phyloP scores from a whole-genome alignment of 73 alveolate genomes.

The Paramecium pentaurelia region DNA sequence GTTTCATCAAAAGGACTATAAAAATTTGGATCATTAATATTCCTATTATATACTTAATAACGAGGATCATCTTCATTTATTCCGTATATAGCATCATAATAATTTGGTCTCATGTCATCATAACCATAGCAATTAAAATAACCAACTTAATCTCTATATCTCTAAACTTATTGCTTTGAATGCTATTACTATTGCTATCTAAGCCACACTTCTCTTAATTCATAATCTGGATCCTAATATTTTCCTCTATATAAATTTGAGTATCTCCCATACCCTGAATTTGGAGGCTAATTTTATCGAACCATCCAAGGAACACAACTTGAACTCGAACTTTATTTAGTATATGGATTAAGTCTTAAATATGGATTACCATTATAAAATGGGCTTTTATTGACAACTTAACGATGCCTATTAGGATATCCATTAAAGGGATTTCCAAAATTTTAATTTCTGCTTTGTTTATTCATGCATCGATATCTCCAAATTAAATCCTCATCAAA shows the following conservation, averaged over 20 bases:
- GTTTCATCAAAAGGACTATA: constrained; percentile 7
- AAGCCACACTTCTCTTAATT: background rate
- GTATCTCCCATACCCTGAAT: background rate
- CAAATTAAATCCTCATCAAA: background rate
- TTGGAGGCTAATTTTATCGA: background rate
- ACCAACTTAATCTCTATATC: background rate
- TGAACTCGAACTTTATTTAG: background rate
- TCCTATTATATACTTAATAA: background rate
- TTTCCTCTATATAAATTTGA: background rate
- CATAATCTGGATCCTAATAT: constrained; percentile 1
- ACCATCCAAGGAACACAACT: background rate
- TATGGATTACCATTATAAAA: background rate
- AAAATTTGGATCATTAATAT: background rate
- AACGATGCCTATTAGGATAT: background rate
- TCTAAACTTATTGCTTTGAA: background rate
- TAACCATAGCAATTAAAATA: background rate
- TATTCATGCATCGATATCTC: background rate
- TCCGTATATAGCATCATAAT: background rate
- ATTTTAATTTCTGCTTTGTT: background rate
- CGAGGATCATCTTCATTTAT: background rate
- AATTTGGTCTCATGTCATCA: background rate
- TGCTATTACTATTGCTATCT: background rate
- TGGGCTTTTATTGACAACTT: background rate
- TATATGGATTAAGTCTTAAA: background rate
- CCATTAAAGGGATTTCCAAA: background rate